These are phyloP conservation scores for Talaromyces stipitatus DNA, from an alignment of 495 filamentous ascomycete species.

Conservation along the genomic window DNA sequence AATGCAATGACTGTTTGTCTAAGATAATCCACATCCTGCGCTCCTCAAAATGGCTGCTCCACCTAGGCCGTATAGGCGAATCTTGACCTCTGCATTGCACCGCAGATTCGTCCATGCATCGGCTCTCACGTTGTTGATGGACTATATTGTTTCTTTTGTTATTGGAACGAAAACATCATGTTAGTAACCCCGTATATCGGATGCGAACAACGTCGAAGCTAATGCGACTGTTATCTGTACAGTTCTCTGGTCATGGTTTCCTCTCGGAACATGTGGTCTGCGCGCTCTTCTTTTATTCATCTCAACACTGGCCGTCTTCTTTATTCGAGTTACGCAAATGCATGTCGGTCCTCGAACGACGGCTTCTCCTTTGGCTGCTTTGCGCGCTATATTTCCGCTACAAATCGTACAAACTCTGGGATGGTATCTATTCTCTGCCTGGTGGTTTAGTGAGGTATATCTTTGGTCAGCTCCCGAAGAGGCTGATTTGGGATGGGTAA, in stretches of 20 bases:
- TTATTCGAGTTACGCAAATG: slow-evolving; percentile 79
- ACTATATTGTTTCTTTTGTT: slow-evolving; percentile 66
- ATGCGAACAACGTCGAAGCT: background rate
- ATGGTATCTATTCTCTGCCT: slow-evolving; percentile 72
- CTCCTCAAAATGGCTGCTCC: slow-evolving; percentile 37
- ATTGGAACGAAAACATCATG: slow-evolving; percentile 63
- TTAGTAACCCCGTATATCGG: slow-evolving; percentile 33
- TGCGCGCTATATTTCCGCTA: slow-evolving; percentile 47
- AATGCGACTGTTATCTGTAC: slow-evolving; percentile 4
- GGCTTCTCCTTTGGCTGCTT: slow-evolving; percentile 54
- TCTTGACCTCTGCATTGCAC: slow-evolving; percentile 83
- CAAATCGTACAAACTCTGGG: slow-evolving; percentile 57
- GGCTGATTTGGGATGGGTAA: slow-evolving; percentile 64
- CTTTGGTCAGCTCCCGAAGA: slow-evolving; percentile 62
- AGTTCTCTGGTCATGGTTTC: slow-evolving; percentile 86
- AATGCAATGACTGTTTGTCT: background rate
- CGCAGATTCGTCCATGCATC: slow-evolving; percentile 74
- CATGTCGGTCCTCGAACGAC: slow-evolving; percentile 64
- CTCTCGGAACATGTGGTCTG: slow-evolving; percentile 64
- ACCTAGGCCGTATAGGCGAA: slow-evolving; percentile 69
- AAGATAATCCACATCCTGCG: background rate
- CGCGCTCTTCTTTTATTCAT: slow-evolving; percentile 69
- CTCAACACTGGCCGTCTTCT: slow-evolving; percentile 56
- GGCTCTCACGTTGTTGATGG: slow-evolving; percentile 53
- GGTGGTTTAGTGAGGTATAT: slow-evolving; percentile 75